A percentile compares a stretch with the other conserved stretches of the same genome.
These are phyloP conservation scores for Saccharomycopsis sp. DNA, from an alignment of 805 yeast genomes.

Conservation along the genomic window DNA sequence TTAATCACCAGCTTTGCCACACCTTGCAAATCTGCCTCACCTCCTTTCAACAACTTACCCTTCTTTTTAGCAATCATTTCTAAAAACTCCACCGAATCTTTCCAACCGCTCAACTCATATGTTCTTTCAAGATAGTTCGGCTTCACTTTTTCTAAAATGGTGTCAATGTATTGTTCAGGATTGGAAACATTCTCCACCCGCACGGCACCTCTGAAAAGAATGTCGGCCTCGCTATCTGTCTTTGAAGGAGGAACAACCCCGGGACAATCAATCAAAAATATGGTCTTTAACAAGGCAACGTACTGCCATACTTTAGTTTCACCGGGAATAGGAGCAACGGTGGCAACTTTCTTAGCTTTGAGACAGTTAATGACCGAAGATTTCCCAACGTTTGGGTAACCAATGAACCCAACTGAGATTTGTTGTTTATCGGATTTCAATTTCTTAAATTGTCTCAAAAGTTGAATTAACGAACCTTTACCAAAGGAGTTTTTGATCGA, in stretches of 20 bases:
- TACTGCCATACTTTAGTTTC: constrained; percentile 99
- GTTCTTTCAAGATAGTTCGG: constrained; percentile 89
- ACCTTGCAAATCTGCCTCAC: constrained; percentile 94
- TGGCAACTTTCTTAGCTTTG: constrained; percentile 91
- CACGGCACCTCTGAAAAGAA: constrained; percentile 91
- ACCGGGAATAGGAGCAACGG: constrained; percentile 97
- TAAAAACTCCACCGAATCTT: constrained; percentile 64
- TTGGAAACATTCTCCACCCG: constrained; percentile 95
- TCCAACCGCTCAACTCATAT: constrained; percentile 91
- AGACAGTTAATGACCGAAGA: constrained; percentile 91
- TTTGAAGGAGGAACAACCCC: constrained; percentile 96
- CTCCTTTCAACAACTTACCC: constrained; percentile 91
- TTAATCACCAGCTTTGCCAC: constrained; percentile 83
- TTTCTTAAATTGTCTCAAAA: constrained; percentile 84
- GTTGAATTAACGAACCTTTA: constrained; percentile 90
- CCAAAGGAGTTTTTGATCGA: constrained; percentile 96
- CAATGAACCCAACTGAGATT: constrained; percentile 94
- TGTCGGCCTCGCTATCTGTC: constrained; percentile 85
- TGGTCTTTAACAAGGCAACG: constrained; percentile 92
- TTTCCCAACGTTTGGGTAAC: constrained; percentile 97
- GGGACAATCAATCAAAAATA: constrained; percentile 94
- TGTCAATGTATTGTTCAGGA: constrained; percentile 94
- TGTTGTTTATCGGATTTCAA: constrained; percentile 90
- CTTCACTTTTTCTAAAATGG: constrained; percentile 75
- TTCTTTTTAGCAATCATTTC: constrained; percentile 87